Conservation (phyloP, 2,329 filamentous ascomycete species). For the Conoideocrella luteorostrata region DNA sequence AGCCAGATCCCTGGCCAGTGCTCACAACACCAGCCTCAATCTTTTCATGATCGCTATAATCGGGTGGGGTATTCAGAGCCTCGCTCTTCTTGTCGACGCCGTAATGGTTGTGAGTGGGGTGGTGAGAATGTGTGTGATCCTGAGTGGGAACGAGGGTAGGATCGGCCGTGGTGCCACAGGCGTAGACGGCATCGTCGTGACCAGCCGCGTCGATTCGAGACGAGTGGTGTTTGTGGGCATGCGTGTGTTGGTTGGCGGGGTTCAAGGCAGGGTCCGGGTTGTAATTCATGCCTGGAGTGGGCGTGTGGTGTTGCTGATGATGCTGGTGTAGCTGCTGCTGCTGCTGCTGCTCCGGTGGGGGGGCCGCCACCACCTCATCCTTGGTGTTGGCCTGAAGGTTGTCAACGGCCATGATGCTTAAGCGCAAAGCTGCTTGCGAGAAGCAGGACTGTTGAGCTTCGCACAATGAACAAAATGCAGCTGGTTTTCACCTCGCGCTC, state of each 20-base stretch:
- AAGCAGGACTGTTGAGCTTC: slow-evolving; percentile 3
- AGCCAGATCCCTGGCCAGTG: slow-evolving; percentile 19
- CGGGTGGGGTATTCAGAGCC: slow-evolving; percentile 22
- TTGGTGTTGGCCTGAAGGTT: neutral
- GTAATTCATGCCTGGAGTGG: slow-evolving; percentile 15
- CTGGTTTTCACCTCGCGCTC: neutral
- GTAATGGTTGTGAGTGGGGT: slow-evolving; percentile 16
- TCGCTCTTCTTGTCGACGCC: slow-evolving; percentile 18
- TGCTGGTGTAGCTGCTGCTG: neutral
- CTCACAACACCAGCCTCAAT: slow-evolving; percentile 24
- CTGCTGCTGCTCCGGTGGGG: neutral
- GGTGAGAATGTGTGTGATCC: slow-evolving; percentile 25
- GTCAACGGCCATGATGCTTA: neutral
- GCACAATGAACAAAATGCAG: neutral
- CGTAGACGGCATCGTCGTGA: slow-evolving; percentile 40
- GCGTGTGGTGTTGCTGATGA: slow-evolving; percentile 1
- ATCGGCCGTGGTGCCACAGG: slow-evolving; percentile 33
- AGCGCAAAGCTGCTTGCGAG: neutral
- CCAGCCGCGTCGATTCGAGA: slow-evolving; percentile 24
- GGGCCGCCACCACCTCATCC: neutral
- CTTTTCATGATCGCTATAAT: slow-evolving; percentile 36
- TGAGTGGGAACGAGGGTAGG: slow-evolving; percentile 26
- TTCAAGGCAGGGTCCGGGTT: slow-evolving; percentile 28
- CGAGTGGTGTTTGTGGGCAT: slow-evolving; percentile 37
- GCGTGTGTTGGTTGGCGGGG: slow-evolving; percentile 34